These are phyloP conservation scores for Cytospora leucostoma DNA, from an alignment of 2,329 filamentous ascomycete genomes.

Conservation along the genomic window DNA sequence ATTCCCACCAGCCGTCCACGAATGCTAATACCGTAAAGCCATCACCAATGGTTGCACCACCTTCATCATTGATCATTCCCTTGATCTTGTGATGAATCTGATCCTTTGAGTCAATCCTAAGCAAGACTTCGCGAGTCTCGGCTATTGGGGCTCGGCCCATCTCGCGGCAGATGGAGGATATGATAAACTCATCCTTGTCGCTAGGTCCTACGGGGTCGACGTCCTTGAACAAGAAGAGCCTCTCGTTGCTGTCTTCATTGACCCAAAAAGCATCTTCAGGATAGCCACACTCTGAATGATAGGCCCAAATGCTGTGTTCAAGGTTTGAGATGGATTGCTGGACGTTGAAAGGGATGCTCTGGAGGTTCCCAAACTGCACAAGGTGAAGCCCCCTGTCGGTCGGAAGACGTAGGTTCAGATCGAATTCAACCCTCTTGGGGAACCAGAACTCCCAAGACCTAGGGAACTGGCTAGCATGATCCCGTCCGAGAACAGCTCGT, in stretches of 20 bases:
- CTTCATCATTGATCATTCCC: not conserved
- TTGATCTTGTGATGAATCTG: constrained; percentile 19
- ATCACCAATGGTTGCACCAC: not conserved
- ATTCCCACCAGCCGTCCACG: constrained; percentile 19
- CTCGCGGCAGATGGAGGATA: constrained; percentile 30
- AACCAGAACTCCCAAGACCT: constrained; percentile 20
- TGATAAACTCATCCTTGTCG: constrained; percentile 35
- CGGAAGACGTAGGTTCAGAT: not conserved
- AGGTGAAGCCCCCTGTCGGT: constrained; percentile 4
- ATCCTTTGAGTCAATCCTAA: constrained; percentile 5
- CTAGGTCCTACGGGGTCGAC: constrained; percentile 28
- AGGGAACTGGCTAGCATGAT: constrained; percentile 15
- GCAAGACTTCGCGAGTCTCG: constrained; percentile 23
- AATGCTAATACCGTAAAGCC: not conserved
- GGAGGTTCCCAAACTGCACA: not conserved
- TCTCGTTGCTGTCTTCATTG: not conserved
- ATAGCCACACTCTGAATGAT: constrained; percentile 34
- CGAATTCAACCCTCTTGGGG: not conserved
- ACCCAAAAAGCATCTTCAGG: constrained; percentile 36
- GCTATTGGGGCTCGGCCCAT: constrained; percentile 21
- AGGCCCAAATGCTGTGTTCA: constrained; percentile 7
- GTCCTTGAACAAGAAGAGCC: constrained; percentile 39
- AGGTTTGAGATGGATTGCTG: constrained; percentile 2
- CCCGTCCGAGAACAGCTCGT: constrained; percentile 16
- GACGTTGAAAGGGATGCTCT: not conserved